phyloP scores from a whole-genome alignment of 2,329 filamentous ascomycete species.

The Passalora sequoiae region DNA sequence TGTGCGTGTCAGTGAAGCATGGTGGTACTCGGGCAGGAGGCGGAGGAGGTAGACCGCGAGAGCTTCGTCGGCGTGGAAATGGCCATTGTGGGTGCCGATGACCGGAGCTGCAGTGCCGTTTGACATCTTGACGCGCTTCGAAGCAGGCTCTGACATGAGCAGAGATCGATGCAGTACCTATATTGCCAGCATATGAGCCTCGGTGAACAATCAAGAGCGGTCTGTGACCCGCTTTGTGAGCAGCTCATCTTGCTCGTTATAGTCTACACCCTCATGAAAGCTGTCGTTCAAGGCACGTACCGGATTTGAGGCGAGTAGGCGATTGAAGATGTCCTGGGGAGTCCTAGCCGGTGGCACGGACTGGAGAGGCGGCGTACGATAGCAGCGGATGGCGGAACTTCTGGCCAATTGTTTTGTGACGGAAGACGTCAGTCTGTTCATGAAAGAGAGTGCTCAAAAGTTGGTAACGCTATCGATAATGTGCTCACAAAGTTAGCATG shows the following conservation, averaged over 20 bases:
- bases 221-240: too few relatives aligned
- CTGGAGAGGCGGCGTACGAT: not conserved
- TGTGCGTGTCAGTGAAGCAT: constrained; percentile 73
- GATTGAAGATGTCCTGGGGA: constrained; percentile 10
- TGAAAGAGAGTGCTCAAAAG: too few relatives aligned
- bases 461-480: too few relatives aligned
- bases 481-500: too few relatives aligned
- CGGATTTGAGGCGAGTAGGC: constrained; percentile 13
- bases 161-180: constrained; percentile 16
- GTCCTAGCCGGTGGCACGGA: constrained; percentile 5
- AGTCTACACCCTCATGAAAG: too few relatives aligned
- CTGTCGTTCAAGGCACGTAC: too few relatives aligned
- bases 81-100: constrained; percentile 94
- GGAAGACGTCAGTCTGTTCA: not conserved
- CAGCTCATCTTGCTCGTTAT: too few relatives aligned
- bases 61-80: constrained; percentile 98
- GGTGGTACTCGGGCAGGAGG: constrained; percentile 72
- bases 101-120: constrained; percentile 37
- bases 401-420: not conserved
- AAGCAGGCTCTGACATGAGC: constrained; percentile 33
- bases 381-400: not conserved
- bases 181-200: too few relatives aligned
- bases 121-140: constrained; percentile 79
- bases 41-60: constrained; percentile 95
- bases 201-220: too few relatives aligned